These are phyloP conservation scores for Schizonepeta tenuifolia DNA, from an alignment of 257 asterid species.

Conservation along the genomic window DNA sequence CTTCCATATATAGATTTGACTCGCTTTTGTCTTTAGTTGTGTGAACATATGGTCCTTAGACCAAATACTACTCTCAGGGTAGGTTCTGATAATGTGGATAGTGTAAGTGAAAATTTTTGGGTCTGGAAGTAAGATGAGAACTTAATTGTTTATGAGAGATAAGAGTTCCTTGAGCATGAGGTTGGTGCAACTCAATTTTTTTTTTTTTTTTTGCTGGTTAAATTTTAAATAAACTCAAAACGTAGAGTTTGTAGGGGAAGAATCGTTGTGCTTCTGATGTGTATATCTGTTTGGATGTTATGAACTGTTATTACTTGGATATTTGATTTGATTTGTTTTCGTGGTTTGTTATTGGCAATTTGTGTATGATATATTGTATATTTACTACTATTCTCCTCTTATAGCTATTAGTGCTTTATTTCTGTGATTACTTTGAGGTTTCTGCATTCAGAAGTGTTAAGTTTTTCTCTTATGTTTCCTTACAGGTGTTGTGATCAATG, in stretches of 20 bases:
- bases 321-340: neutral
- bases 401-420: neutral
- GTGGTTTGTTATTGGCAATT: conserved; percentile 3
- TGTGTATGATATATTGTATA: conserved; percentile 20
- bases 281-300: neutral
- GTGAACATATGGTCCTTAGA: no score
- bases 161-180: conserved; percentile 1
- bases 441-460: conserved; percentile 2
- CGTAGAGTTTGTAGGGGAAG: neutral
- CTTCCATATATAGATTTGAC: no score
- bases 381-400: neutral
- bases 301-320: conserved; percentile 1
- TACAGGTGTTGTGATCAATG: conserved; percentile 74
- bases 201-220: no score
- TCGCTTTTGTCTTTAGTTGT: no score
- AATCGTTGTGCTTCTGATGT: neutral
- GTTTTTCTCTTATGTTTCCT: conserved; percentile 12
- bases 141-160: conserved; percentile 8
- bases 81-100: no score
- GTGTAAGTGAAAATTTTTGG: no score
- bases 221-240: conserved; percentile 2
- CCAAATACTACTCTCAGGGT: no score
- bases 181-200: conserved; percentile 27
- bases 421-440: neutral
- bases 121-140: conserved; percentile 27